These are phyloP conservation scores for Meyerozyma sp. DNA, from an alignment of 1,139 yeast genomes.

Conservation along the genomic window DNA sequence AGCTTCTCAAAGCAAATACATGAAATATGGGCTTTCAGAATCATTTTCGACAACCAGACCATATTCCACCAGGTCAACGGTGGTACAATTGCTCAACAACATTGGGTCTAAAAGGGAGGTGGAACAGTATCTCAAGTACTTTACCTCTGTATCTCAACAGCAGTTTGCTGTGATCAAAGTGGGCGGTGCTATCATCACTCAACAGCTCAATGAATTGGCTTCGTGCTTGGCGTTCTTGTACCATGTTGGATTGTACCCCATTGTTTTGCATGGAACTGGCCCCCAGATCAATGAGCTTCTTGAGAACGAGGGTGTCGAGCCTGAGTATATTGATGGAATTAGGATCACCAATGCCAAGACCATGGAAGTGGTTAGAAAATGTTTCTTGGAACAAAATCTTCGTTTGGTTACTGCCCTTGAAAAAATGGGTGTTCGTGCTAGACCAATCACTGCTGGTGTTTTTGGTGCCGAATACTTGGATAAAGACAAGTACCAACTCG, in stretches of 20 bases:
- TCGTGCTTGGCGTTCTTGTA: slow-evolving; percentile 92
- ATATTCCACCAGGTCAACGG: slow-evolving; percentile 83
- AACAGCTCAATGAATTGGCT: slow-evolving; percentile 87
- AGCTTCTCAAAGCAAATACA: background rate
- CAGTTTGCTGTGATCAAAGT: slow-evolving; percentile 98
- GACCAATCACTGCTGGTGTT: slow-evolving; percentile 98
- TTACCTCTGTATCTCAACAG: slow-evolving; percentile 92
- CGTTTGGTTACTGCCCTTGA: slow-evolving; percentile 93
- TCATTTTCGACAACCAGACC: slow-evolving; percentile 3
- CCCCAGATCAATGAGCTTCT: slow-evolving; percentile 94
- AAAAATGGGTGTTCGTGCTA: slow-evolving; percentile 93
- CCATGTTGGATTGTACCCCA: slow-evolving; percentile 96
- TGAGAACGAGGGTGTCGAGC: slow-evolving; percentile 93
- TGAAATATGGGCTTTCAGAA: background rate
- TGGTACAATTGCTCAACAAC: slow-evolving; percentile 87
- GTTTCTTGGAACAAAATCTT: slow-evolving; percentile 92
- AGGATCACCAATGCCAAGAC: slow-evolving; percentile 93
- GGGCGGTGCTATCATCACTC: slow-evolving; percentile 98
- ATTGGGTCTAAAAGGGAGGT: slow-evolving; percentile 97
- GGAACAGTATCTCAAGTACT: slow-evolving; percentile 92
- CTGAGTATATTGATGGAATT: slow-evolving; percentile 93
- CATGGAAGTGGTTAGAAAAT: slow-evolving; percentile 91
- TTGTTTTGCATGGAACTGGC: slow-evolving; percentile 96
- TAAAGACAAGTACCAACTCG: slow-evolving; percentile 84
- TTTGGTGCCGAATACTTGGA: slow-evolving; percentile 91